Conservation (phyloP, 768 basidiomycete genomes). For the Strobilomyces dryophilus region DNA sequence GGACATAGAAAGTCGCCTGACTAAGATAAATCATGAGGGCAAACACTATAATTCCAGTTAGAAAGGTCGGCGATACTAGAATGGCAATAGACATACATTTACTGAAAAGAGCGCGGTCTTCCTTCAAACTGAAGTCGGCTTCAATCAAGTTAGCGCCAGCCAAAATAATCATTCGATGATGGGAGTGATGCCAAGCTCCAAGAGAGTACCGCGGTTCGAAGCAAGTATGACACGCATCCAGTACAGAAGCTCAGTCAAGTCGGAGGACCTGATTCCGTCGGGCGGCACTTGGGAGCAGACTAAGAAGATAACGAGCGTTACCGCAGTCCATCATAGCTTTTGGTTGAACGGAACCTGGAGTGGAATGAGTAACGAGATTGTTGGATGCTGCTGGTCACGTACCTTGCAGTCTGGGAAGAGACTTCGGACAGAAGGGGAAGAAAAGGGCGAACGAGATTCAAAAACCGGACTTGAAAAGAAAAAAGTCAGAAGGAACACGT, state of each 20-base stretch:
- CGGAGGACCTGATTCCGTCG: constrained; percentile 99
- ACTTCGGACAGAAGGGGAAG: constrained; percentile 96
- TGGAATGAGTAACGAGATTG: constrained; percentile 1
- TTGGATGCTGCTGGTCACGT: constrained; percentile 14
- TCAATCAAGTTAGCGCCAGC: constrained; percentile 98
- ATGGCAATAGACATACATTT: constrained; percentile 62
- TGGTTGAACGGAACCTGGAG: constrained; percentile 93
- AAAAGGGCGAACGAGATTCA: constrained; percentile 98
- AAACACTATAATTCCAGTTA: constrained; percentile 60
- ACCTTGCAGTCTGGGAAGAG: constrained; percentile 98
- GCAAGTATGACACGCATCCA: constrained; percentile 99
- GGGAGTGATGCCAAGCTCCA: constrained; percentile 98
- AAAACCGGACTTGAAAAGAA: constrained; percentile 68
- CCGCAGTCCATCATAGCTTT: constrained; percentile 98
- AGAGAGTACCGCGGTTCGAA: constrained; percentile 96
- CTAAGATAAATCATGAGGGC: constrained; percentile 95
- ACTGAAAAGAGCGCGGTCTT: constrained; percentile 92
- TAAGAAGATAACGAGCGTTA: constrained; percentile 98
- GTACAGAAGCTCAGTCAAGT: constrained; percentile 97
- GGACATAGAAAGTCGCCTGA: constrained; percentile 94
- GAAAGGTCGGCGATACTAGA: not conserved
- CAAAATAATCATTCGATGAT: constrained; percentile 99
- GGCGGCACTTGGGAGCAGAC: constrained; percentile 99
- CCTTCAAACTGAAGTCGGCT: constrained; percentile 95
- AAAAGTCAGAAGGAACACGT: not conserved